These are phyloP conservation scores for Nadsonia commutata DNA, from an alignment of 1,139 yeast species.

Conservation along the genomic window DNA sequence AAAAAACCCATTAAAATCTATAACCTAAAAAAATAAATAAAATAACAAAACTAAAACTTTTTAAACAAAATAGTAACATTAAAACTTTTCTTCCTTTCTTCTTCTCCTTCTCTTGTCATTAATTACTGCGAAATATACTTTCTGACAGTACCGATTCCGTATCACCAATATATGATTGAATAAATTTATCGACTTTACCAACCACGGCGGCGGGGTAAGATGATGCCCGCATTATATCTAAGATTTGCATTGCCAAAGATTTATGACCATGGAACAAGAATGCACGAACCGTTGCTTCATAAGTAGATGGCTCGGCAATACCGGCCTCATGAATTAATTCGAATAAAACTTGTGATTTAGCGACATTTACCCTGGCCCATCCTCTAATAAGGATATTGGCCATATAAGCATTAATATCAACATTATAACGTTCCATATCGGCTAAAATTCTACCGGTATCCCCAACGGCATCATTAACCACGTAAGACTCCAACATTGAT, in stretches of 20 bases:
- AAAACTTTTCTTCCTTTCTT: too few species aligned
- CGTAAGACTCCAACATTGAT: constrained; percentile 26
- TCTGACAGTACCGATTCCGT: too few species aligned
- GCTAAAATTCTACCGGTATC: constrained; percentile 21
- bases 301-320: constrained; percentile 25
- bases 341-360: constrained; percentile 21
- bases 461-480: constrained; percentile 19
- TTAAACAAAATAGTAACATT: too few species aligned
- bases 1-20: too few species aligned
- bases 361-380: constrained; percentile 23
- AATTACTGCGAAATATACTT: too few species aligned
- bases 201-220: constrained; percentile 21
- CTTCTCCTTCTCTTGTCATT: too few species aligned
- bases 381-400: constrained; percentile 25
- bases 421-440: constrained; percentile 23
- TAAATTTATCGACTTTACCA: constrained; percentile 13
- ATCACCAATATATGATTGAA: too few species aligned
- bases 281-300: constrained; percentile 24
- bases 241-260: constrained; percentile 15
- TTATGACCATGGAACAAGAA: constrained; percentile 18
- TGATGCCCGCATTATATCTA: constrained; percentile 17
- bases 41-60: too few species aligned
- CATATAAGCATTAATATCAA: constrained; percentile 24
- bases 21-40: too few species aligned
- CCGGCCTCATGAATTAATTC: constrained; percentile 16